phyloP scores from a whole-genome alignment of 2,329 filamentous ascomycete species.

The Pestalotiopsis sp. region DNA sequence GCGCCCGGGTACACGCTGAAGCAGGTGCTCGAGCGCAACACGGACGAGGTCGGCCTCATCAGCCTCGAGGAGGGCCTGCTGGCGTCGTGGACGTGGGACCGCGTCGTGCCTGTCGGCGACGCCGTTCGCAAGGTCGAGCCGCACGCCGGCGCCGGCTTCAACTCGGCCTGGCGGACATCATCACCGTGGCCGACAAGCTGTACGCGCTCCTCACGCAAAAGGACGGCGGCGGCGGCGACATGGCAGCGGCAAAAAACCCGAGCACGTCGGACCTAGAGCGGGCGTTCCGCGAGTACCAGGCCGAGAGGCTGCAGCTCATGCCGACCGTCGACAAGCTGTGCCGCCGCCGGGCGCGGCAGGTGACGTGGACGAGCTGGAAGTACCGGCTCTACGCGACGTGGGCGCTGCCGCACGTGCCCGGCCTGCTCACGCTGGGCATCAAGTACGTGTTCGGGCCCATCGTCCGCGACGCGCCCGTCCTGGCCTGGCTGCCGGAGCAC shows the following conservation, averaged over 20 bases:
- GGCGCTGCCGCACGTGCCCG: not conserved
- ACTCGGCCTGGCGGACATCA: conserved; percentile 5
- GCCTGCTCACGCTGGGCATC: not conserved
- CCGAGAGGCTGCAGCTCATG: not conserved
- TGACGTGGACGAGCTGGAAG: not conserved
- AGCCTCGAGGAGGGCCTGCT: conserved; percentile 8
- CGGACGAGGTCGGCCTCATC: not conserved
- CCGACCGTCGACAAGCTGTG: not conserved
- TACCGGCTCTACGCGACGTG: not conserved
- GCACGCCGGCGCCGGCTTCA: conserved; percentile 6
- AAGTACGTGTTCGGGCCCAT: conserved; percentile 5
- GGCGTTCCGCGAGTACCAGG: conserved; percentile 5
- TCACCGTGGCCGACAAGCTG: conserved; percentile 6
- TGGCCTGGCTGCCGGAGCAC: not conserved
- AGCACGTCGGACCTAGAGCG: not conserved
- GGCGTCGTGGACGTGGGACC: not conserved
- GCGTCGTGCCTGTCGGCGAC: conserved; percentile 8
- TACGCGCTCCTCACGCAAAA: not conserved
- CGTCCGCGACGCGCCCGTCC: not conserved
- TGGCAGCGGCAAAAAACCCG: not conserved
- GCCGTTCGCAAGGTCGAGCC: conserved; percentile 9
- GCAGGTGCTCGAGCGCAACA: not conserved
- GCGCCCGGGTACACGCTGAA: not conserved
- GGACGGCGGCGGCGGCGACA: not conserved
- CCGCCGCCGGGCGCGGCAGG: conserved; percentile 1